Evolutionary conservation across 768 basidiomycete genomes (phyloP), one percentile per base, ranked within the genome.

Genomic region (Lentinula lateritia): DNA sequence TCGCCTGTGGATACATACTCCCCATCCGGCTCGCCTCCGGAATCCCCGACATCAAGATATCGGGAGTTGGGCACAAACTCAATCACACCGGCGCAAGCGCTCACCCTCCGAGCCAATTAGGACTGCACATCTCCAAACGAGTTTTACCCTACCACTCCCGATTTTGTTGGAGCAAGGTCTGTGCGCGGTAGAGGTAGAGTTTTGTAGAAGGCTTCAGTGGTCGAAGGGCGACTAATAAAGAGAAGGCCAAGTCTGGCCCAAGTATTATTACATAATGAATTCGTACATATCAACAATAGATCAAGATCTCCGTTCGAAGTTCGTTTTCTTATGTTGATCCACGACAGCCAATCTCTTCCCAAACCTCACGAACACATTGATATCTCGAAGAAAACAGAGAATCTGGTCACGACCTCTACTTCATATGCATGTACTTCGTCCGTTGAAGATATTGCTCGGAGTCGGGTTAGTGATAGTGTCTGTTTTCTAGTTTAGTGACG

Each of bases 1-100:
- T 59, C 58, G 9, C 43, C 58, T 6, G 58, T 59, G 46, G 46
- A 59, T 38, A 46, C 50, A 39, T 59, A 50, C 20, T 50, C 46
- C 15, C 46, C 58, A 35, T 59, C 50, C 12, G 13, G 34, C 4
- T 52, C 58, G n/a, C 58, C 58, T n/a, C 8, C 23, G 9, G 20
- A 42, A 12, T 56, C 55, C 7, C 38, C 38, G 15, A 7, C 41
- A 42, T 38, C 53, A 10, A 41, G 39, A 55, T 55, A 20, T 55
- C 43, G 28, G 15, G 57, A 58, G 16, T 34, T 50, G n/a, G 20
- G 38, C 53, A 2, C 36, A 39, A 18, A 56, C 32, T 56, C 55
- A 35, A 39, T 39, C 35, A 13, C 50, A 15, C 32, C 32, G 35
- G 13, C 32, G 35, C 35, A 52, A 56, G 23, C 55, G 55, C 15